phyloP scores from a whole-genome alignment of 371 early-diverging fungal genomes.

The Syncephalastrum sp. region DNA sequence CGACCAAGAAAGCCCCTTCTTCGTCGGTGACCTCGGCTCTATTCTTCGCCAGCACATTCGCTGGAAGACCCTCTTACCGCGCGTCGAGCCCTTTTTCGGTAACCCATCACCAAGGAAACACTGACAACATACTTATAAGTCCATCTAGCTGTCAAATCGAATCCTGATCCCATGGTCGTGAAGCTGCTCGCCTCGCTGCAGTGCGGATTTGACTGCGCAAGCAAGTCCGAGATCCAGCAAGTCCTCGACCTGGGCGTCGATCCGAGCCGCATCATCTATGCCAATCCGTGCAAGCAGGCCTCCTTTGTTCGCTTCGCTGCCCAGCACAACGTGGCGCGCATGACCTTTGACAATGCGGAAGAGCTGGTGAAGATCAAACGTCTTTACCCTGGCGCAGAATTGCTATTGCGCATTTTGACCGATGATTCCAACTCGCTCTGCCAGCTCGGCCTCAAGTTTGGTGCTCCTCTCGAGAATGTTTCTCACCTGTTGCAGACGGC shows the following conservation, averaged over 20 bases:
- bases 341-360: slow-evolving; percentile 98
- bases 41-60: slow-evolving; percentile 82
- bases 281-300: slow-evolving; percentile 97
- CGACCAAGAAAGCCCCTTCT: slow-evolving; percentile 88
- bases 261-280: slow-evolving; percentile 88
- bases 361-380: slow-evolving; percentile 92
- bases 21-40: slow-evolving; percentile 89
- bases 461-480: slow-evolving; percentile 78
- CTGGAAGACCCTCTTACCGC: slow-evolving; percentile 82
- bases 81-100: slow-evolving; percentile 95
- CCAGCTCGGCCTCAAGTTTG: slow-evolving; percentile 95
- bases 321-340: slow-evolving; percentile 75
- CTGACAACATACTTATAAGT: neutral
- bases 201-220: slow-evolving; percentile 92
- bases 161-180: slow-evolving; percentile 88
- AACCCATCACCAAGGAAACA: slow-evolving; percentile 19
- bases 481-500: slow-evolving; percentile 74
- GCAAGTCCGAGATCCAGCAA: slow-evolving; percentile 83
- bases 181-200: slow-evolving; percentile 83
- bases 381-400: slow-evolving; percentile 77
- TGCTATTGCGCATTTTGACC: slow-evolving; percentile 91
- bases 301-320: slow-evolving; percentile 91
- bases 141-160: slow-evolving; percentile 88
- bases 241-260: slow-evolving; percentile 79
- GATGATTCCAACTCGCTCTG: slow-evolving; percentile 94